Conservation (phyloP, 805 yeast genomes). For the Huiozyma sinensis region DNA sequence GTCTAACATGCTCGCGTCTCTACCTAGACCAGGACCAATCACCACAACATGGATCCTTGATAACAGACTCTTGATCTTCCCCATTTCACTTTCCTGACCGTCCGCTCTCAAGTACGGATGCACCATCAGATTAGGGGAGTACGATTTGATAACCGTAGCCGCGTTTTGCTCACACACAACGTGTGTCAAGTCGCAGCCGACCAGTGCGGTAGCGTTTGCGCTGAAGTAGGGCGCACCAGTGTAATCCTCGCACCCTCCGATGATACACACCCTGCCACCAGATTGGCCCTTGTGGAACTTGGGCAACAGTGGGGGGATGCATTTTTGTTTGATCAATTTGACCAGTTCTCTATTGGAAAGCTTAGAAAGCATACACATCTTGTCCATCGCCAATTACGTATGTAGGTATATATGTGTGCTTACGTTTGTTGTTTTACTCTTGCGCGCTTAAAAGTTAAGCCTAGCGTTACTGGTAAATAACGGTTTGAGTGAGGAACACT, state of each 20-base stretch:
- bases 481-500: too few species aligned
- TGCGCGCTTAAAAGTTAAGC: too few species aligned
- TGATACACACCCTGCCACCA: slow-evolving; percentile 79
- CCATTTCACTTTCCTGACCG: slow-evolving; percentile 34
- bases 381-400: too few species aligned
- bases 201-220: slow-evolving; percentile 70
- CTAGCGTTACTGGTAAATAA: too few species aligned
- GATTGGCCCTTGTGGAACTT: slow-evolving; percentile 80
- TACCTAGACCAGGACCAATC: slow-evolving; percentile 90
- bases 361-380: slow-evolving; percentile 2
- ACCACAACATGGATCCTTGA: slow-evolving; percentile 70
- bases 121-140: slow-evolving; percentile 91
- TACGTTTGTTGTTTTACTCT: too few species aligned
- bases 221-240: slow-evolving; percentile 96
- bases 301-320: slow-evolving; percentile 70
- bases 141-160: slow-evolving; percentile 69
- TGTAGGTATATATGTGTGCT: too few species aligned
- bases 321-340: slow-evolving; percentile 34
- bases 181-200: slow-evolving; percentile 86
- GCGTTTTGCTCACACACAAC: slow-evolving; percentile 77
- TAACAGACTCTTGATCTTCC: slow-evolving; percentile 45
- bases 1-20: slow-evolving; percentile 59
- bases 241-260: slow-evolving; percentile 93
- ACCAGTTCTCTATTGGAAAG: slow-evolving; percentile 35
- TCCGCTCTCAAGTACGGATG: slow-evolving; percentile 66